Evolutionary conservation across 371 early-diverging fungal species (phyloP).

Genomic region (Mortierella sp.): DNA sequence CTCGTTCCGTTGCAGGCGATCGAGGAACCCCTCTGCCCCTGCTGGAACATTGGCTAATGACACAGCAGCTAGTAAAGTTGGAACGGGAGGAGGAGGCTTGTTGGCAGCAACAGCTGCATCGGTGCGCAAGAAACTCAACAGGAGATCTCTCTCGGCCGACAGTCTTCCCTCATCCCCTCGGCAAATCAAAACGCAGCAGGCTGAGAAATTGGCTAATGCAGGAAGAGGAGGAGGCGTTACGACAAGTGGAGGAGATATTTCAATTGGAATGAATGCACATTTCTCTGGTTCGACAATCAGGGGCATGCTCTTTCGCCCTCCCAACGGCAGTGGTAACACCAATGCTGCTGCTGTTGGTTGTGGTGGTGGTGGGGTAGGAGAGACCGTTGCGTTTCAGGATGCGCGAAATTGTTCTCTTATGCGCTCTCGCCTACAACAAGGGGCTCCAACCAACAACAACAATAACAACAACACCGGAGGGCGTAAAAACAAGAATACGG

Average conservation of each 20-base stretch:
- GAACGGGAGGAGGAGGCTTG: neutral
- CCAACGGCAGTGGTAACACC: conserved; percentile 1
- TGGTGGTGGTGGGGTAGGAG: neutral
- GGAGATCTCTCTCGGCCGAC: conserved; percentile 2
- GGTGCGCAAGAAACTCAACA: conserved; percentile 1
- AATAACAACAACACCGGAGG: neutral
- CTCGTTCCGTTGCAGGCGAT: neutral
- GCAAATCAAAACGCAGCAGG: neutral
- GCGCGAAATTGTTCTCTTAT: neutral
- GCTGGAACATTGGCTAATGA: neutral
- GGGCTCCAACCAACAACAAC: neutral
- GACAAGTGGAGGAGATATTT: neutral
- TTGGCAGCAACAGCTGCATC: conserved; percentile 3
- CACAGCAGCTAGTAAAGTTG: neutral
- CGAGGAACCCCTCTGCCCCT: neutral
- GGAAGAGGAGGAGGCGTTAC: neutral
- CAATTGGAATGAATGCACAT: neutral
- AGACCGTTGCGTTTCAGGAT: conserved; percentile 5
- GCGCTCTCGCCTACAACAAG: neutral
- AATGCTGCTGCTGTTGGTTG: neutral
- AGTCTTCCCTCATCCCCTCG: neutral
- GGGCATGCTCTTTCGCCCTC: neutral
- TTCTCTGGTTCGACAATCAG: conserved; percentile 2
- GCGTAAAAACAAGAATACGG: neutral
- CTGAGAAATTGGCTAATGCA: conserved; percentile 9